A percentile compares a stretch with the other conserved stretches of the same genome.
Evolutionary conservation across 75 land plant genomes (phyloP).

Genomic region (Larix kaempferi): DNA sequence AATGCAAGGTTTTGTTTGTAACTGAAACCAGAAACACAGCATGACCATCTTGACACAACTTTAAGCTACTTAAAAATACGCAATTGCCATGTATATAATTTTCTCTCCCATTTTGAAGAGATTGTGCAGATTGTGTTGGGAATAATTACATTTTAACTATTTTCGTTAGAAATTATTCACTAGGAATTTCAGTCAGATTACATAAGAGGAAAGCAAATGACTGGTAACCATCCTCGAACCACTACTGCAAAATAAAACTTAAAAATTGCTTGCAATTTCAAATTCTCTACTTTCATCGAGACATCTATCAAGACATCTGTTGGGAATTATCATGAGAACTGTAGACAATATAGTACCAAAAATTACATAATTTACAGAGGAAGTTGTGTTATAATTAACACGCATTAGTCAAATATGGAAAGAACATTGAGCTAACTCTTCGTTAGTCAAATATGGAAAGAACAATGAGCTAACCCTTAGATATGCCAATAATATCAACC

Average conservation of each 20-base stretch:
- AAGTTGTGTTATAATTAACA: slow-evolving; percentile 7
- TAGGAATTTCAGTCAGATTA: not conserved
- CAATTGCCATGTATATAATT: not conserved
- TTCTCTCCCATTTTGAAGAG: too few species aligned
- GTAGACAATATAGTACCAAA: not conserved
- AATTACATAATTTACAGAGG: not conserved
- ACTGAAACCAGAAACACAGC: not conserved
- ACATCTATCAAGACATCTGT: slow-evolving; percentile 1
- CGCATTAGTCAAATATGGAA: not conserved
- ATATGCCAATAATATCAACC: slow-evolving; percentile 2
- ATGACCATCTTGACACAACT: not conserved
- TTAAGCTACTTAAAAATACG: not conserved
- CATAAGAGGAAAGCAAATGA: not conserved
- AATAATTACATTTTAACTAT: too few species aligned
- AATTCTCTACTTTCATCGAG: not conserved
- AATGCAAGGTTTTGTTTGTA: not conserved
- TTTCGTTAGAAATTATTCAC: not conserved
- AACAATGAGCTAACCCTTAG: not conserved
- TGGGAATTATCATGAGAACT: not conserved
- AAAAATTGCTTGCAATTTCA: slow-evolving; percentile 1
- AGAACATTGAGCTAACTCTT: not conserved
- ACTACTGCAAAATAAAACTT: not conserved
- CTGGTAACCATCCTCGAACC: not conserved
- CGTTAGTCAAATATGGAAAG: not conserved
- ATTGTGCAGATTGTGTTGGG: too few species aligned